These are phyloP conservation scores for Coelastrella sp. DNA, from an alignment of 139 green algal genomes.

Conservation along the genomic window DNA sequence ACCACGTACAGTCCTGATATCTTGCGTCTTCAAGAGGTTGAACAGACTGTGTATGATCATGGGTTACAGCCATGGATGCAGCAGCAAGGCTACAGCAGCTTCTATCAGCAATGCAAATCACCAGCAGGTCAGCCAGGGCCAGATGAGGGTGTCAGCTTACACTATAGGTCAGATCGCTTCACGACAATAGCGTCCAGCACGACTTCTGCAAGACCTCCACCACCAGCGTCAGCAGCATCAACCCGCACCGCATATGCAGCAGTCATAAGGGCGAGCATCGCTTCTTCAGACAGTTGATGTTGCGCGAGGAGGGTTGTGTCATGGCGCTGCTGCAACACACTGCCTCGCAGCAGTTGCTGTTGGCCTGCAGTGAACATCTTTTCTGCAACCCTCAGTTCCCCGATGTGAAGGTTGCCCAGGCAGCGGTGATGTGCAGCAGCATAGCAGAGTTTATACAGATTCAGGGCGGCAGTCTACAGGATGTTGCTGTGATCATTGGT, in stretches of 20 bases:
- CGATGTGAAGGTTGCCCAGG: constrained; percentile 36
- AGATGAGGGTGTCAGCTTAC: constrained; percentile 25
- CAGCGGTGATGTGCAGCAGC: constrained; percentile 48
- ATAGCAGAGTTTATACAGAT: background rate
- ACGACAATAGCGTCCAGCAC: background rate
- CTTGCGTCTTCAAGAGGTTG: constrained; percentile 70
- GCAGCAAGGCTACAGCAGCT: constrained; percentile 51
- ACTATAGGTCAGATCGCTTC: background rate
- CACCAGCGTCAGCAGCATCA: background rate
- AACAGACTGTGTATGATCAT: constrained; percentile 55
- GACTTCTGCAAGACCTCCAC: background rate
- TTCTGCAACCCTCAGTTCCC: constrained; percentile 52
- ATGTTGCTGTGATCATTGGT: constrained; percentile 53
- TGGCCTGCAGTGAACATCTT: constrained; percentile 68
- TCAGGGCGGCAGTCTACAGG: background rate
- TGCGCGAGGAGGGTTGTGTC: constrained; percentile 34
- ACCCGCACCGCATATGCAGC: background rate
- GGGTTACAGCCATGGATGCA: constrained; percentile 60
- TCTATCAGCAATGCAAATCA: constrained; percentile 22
- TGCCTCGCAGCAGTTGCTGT: constrained; percentile 6
- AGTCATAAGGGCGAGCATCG: background rate
- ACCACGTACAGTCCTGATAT: constrained; percentile 58
- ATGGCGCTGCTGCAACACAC: constrained; percentile 47
- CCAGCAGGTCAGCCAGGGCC: background rate
- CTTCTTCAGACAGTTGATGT: constrained; percentile 16